These are phyloP conservation scores for Aspergillus steynii DNA, from an alignment of 495 filamentous ascomycete species.

Conservation along the genomic window DNA sequence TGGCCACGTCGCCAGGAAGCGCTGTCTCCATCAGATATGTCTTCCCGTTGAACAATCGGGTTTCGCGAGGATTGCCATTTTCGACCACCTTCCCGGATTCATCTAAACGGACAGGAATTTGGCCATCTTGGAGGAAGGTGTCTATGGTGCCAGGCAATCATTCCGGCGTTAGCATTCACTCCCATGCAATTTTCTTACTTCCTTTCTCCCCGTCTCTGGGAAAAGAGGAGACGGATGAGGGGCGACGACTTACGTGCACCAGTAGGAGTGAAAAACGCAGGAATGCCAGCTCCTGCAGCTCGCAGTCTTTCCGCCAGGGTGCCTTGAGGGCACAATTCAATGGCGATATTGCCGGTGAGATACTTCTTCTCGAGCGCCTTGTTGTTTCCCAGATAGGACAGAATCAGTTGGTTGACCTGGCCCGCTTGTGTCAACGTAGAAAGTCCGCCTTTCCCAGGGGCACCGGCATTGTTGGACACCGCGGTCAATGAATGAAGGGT, in stretches of 20 bases:
- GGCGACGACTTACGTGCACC: constrained; percentile 59
- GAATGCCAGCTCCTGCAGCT: constrained; percentile 82
- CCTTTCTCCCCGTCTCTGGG: background rate
- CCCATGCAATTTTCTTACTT: background rate
- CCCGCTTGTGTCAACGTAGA: constrained; percentile 73
- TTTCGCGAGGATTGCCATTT: constrained; percentile 74
- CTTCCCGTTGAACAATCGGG: constrained; percentile 82
- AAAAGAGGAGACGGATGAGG: background rate
- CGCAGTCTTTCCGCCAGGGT: constrained; percentile 84
- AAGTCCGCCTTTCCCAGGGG: constrained; percentile 71
- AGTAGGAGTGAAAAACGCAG: constrained; percentile 89
- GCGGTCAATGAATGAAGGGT: constrained; percentile 75
- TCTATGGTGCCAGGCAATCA: constrained; percentile 21
- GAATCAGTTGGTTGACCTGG: constrained; percentile 81
- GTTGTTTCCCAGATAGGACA: constrained; percentile 86
- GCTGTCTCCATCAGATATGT: constrained; percentile 82
- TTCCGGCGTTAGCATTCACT: background rate
- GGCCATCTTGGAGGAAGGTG: constrained; percentile 81
- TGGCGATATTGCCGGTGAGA: constrained; percentile 74
- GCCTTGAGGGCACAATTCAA: constrained; percentile 88
- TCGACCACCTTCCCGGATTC: constrained; percentile 69
- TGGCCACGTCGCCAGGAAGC: constrained; percentile 83
- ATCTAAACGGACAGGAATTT: constrained; percentile 77
- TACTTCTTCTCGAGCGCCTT: constrained; percentile 86
- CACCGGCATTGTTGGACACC: constrained; percentile 90